Base-by-base conservation (phyloP, 1,284 basidiomycete genomes). In the Lignosus rhinocerotis region DNA sequence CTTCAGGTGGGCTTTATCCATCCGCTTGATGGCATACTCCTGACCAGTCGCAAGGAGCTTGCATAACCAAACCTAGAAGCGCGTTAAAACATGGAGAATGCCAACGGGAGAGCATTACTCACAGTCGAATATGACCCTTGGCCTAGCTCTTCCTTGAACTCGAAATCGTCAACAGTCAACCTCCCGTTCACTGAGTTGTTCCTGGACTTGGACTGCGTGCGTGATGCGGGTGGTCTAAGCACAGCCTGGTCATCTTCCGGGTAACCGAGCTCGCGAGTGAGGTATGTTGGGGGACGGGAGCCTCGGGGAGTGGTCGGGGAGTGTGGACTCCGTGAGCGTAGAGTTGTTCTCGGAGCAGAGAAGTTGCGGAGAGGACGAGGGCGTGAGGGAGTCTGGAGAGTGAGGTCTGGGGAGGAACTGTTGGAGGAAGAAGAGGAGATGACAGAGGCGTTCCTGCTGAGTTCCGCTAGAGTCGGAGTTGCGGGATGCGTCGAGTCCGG, bases 91-190 rank as follows among this genome's bases (percentile, higher is more conserved):
- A 57, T 65, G 57, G 75, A 36, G 46, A 14, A 58, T 32, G 53
- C 14, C 6, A 48, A 43, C 25, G n/a, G 32, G 32, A 16, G 43
- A 30, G 30, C 17, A 7, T 21, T 25, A 56, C 83, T 69, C 70
- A 90, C 89, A 1, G 86, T 87, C n/a, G 88, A 90, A 69, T 90
- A 92, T 1, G 87, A 88, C 16, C 90, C 90, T 69, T 91, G 87
- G n/a, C 90, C 90, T 5, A 92, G 76, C 14, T 83, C 81, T 38
- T 83, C 76, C 3, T 85, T 86, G 66, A 91, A 88, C 59, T 84
- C 80, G 67, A 91, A 92, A 71, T 92, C 88, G 54, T 83, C 79
- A 0, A 79, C 77, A 6, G 78, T 77, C 17, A 63, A 56, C 54
- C 64, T 56, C 17, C 75, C 77, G 59, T 80, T 81, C 38, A 76